A percentile compares a stretch with the other conserved stretches of the same genome.
Evolutionary conservation across 116 monocot species (phyloP).

Genomic region (Phalaenopsis hybrid): DNA sequence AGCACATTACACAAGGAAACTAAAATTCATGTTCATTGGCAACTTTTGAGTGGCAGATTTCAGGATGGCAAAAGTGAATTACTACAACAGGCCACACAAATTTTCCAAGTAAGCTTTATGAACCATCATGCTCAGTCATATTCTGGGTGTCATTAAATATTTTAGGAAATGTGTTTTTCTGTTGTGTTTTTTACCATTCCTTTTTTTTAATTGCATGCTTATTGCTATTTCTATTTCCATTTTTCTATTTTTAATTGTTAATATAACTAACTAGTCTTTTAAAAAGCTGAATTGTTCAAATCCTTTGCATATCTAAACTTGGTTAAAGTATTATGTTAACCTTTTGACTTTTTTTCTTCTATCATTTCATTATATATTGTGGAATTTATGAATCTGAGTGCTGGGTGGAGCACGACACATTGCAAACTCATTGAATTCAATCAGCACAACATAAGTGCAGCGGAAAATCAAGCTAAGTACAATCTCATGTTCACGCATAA

Average conservation of each 20-base stretch:
- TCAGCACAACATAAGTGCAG: background rate
- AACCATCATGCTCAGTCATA: background rate
- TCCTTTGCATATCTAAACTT: background rate
- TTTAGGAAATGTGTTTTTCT: background rate
- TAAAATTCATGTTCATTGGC: slow-evolving; percentile 9
- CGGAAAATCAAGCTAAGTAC: too few relatives aligned
- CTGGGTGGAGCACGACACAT: background rate
- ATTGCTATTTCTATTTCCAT: background rate
- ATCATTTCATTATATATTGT: background rate
- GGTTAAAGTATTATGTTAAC: background rate
- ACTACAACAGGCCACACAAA: background rate
- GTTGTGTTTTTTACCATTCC: background rate
- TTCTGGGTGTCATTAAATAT: background rate
- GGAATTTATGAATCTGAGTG: background rate
- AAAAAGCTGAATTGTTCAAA: background rate
- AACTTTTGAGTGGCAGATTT: slow-evolving; percentile 15
- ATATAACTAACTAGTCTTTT: background rate
- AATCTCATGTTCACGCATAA: too few relatives aligned
- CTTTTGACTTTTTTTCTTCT: background rate
- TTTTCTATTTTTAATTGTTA: background rate
- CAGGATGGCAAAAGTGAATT: background rate
- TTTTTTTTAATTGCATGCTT: background rate
- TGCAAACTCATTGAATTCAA: background rate
- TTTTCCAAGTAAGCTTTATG: slow-evolving; percentile 16
- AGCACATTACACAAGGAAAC: background rate